Evolutionary conservation across 495 filamentous ascomycete genomes (phyloP).

Genomic region (Pseudevernia furfuracea): DNA sequence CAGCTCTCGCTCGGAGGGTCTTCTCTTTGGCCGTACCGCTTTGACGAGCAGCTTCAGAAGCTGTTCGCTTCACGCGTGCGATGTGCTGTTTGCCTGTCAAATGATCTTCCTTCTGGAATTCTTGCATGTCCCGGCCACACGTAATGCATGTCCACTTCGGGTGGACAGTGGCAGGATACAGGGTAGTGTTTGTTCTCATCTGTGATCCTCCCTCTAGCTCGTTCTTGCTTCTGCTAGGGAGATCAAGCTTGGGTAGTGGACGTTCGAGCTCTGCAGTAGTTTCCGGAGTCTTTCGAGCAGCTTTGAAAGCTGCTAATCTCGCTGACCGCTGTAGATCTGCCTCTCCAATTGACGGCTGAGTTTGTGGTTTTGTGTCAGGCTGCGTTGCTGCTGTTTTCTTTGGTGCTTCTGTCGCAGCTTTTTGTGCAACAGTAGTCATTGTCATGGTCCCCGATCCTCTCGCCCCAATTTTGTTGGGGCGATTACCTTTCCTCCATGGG

Average conservation of each 20-base stretch:
- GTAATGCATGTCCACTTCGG: constrained; percentile 13
- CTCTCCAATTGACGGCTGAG: neutral
- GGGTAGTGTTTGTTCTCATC: neutral
- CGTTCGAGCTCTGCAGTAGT: neutral
- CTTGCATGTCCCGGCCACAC: constrained; percentile 15
- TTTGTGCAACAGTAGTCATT: neutral
- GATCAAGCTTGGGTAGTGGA: neutral
- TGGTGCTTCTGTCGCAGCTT: constrained; percentile 4
- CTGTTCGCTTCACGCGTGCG: constrained; percentile 12
- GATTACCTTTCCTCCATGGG: constrained; percentile 9
- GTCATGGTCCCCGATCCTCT: neutral
- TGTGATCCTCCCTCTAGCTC: neutral
- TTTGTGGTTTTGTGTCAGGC: neutral
- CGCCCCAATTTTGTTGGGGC: neutral
- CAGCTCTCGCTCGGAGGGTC: neutral
- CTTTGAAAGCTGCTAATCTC: neutral
- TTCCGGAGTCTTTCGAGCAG: neutral
- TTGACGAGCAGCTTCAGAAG: neutral
- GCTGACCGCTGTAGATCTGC: constrained; percentile 2
- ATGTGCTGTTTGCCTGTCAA: constrained; percentile 18
- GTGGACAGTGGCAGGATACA: neutral
- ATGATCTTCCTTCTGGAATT: constrained; percentile 11
- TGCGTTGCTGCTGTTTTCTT: constrained; percentile 11
- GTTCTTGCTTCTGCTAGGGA: constrained; percentile 8
- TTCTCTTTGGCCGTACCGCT: neutral